Percentiles rank a stretch among this genome's conserved stretches.
Conservation (phyloP, 164 flowering plant species). For the Warburgia ugandensis region DNA sequence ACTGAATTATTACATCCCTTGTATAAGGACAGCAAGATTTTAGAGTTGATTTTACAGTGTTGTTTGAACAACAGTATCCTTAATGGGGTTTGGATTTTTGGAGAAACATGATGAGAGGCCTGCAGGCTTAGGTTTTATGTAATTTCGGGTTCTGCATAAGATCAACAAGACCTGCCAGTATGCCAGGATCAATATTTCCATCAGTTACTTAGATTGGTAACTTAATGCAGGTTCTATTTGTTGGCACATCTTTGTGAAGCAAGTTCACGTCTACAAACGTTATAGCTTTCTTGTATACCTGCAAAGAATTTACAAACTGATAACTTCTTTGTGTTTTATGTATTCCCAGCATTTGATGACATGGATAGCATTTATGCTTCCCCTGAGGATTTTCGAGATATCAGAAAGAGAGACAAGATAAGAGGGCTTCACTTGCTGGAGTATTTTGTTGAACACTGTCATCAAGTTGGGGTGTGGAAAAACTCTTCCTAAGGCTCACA, state of each 20-base stretch:
- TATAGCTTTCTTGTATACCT: not conserved
- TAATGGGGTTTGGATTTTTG: too few species aligned
- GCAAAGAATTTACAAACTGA: not conserved
- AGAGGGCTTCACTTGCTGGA: constrained; percentile 86
- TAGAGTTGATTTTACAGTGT: too few species aligned
- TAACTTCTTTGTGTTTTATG: not conserved
- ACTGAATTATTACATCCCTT: too few species aligned
- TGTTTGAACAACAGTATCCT: too few species aligned
- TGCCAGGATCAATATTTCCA: not conserved
- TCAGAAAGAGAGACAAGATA: constrained; percentile 44
- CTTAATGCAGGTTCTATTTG: not conserved
- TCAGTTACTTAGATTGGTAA: not conserved
- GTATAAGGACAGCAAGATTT: too few species aligned
- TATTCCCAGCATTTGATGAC: constrained; percentile 69
- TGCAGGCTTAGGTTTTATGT: too few species aligned
- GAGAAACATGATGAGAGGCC: too few species aligned
- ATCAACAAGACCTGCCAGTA: not conserved
- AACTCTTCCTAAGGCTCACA: not conserved
- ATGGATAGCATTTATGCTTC: constrained; percentile 85
- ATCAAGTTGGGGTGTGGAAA: constrained; percentile 62
- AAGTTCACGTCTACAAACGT: not conserved
- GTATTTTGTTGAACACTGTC: constrained; percentile 65
- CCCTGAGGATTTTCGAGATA: constrained; percentile 62
- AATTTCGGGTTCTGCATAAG: too few species aligned
- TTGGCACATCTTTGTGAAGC: not conserved